Evolutionary conservation across 306 rosid genomes (phyloP).

Genomic region (Cicer cuneatum): DNA sequence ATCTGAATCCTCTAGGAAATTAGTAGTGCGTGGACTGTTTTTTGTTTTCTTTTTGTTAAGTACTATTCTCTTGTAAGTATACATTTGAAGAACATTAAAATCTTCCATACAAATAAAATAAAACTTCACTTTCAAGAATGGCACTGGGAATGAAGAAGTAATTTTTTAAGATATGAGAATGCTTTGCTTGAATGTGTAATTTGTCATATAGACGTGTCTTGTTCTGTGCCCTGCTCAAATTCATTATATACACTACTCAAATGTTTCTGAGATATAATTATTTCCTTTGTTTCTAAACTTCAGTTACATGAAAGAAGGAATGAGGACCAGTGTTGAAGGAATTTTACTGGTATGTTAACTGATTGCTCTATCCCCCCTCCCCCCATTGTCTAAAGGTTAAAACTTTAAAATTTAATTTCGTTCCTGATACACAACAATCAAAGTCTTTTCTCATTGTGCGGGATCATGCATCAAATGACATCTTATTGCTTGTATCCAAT

Average conservation of each 20-base stretch:
- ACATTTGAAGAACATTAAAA: constrained; percentile 4
- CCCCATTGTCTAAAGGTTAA: neutral
- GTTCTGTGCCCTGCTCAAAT: neutral
- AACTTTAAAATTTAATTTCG: neutral
- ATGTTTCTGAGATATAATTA: constrained; percentile 1
- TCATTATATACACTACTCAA: constrained; percentile 5
- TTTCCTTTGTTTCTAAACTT: constrained; percentile 35
- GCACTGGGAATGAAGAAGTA: neutral
- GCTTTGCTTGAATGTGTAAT: neutral
- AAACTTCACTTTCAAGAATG: neutral
- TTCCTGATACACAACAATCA: neutral
- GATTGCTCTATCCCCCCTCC: neutral
- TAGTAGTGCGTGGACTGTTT: neutral
- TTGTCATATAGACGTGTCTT: neutral
- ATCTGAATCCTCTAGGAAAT: neutral
- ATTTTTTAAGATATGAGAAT: neutral
- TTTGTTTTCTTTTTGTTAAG: neutral
- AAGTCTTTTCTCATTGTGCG: neutral
- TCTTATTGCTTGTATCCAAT: too few relatives aligned
- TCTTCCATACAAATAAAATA: neutral
- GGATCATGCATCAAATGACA: neutral
- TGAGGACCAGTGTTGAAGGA: constrained; percentile 98
- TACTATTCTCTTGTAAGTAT: neutral
- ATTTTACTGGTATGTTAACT: constrained; percentile 74
- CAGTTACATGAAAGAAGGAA: constrained; percentile 98